A percentile compares a stretch with the other conserved stretches of the same genome.
Conservation (phyloP, 192 early-diverging fungal genomes). For the Coemansia furcata region DNA sequence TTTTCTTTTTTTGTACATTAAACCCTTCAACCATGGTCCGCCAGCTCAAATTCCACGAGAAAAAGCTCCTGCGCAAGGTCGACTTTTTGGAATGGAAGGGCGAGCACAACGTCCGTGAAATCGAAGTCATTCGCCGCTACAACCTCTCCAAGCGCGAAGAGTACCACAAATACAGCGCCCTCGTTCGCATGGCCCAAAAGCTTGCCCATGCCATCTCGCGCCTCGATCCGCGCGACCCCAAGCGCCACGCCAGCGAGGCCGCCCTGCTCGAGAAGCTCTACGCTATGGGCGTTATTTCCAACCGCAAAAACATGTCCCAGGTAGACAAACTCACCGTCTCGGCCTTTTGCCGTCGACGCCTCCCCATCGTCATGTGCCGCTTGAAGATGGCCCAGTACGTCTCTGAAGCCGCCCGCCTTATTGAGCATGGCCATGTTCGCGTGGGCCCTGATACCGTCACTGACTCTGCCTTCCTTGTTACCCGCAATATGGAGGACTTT, state of each 20-base stretch:
- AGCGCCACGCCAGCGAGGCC: constrained; percentile 69
- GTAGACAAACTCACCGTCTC: constrained; percentile 81
- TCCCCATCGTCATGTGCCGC: constrained; percentile 92
- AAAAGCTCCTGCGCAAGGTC: constrained; percentile 94
- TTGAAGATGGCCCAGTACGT: constrained; percentile 94
- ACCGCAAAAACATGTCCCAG: constrained; percentile 74
- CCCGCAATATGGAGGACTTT: constrained; percentile 91
- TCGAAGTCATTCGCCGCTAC: constrained; percentile 84
- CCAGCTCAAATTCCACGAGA: constrained; percentile 90
- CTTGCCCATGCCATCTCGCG: constrained; percentile 81
- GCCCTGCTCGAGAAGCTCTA: constrained; percentile 84
- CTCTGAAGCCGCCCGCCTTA: constrained; percentile 81
- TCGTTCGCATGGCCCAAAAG: constrained; percentile 78
- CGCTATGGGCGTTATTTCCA: constrained; percentile 77
- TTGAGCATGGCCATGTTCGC: constrained; percentile 94
- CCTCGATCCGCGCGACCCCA: constrained; percentile 82
- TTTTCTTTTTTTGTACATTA: neutral
- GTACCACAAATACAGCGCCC: constrained; percentile 71
- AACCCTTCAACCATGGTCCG: constrained; percentile 46
- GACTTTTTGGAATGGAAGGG: constrained; percentile 91
- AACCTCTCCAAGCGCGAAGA: constrained; percentile 88
- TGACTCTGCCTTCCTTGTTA: constrained; percentile 87
- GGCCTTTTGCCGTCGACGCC: constrained; percentile 79
- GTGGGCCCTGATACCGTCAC: constrained; percentile 89
- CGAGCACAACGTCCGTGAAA: constrained; percentile 78